phyloP scores from a whole-genome alignment of 2,329 filamentous ascomycete genomes.

The Zasmidium cellare region DNA sequence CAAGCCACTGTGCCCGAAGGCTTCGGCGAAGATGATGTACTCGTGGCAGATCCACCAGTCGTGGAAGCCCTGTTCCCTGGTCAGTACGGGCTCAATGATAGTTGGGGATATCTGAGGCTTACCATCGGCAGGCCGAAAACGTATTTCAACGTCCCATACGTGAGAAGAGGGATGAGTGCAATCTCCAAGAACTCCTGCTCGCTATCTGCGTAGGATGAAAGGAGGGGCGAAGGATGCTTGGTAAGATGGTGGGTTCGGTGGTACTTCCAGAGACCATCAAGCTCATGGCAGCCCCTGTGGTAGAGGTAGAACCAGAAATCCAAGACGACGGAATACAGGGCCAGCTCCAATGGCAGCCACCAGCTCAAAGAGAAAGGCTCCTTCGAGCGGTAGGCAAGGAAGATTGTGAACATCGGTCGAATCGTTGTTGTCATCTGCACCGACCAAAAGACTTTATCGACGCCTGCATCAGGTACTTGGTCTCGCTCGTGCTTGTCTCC shows the following conservation, averaged over 20 bases:
- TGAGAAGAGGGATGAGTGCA: constrained; percentile 42
- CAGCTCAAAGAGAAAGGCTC: constrained; percentile 27
- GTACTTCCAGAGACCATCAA: constrained; percentile 43
- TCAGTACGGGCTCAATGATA: background rate
- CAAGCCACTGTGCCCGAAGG: constrained; percentile 43
- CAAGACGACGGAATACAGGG: constrained; percentile 44
- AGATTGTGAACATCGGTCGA: constrained; percentile 21
- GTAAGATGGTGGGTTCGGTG: constrained; percentile 47
- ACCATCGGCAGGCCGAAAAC: constrained; percentile 42
- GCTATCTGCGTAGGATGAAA: constrained; percentile 44
- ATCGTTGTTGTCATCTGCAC: constrained; percentile 22
- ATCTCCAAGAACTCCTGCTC: constrained; percentile 48
- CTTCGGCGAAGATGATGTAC: constrained; percentile 45
- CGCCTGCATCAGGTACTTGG: no score
- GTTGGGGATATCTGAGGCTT: background rate
- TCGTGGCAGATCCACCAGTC: constrained; percentile 51
- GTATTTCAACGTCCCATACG: constrained; percentile 39
- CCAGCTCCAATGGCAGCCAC: constrained; percentile 42
- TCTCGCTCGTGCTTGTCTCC: constrained; percentile 16
- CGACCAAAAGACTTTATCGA: constrained; percentile 19
- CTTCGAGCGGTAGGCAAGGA: constrained; percentile 18
- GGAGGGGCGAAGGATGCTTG: constrained; percentile 47
- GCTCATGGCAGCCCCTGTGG: constrained; percentile 45
- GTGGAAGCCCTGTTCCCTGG: constrained; percentile 39
- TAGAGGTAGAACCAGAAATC: constrained; percentile 51